These are phyloP conservation scores for Peziza echinospora DNA, from an alignment of 495 filamentous ascomycete species.

Conservation along the genomic window DNA sequence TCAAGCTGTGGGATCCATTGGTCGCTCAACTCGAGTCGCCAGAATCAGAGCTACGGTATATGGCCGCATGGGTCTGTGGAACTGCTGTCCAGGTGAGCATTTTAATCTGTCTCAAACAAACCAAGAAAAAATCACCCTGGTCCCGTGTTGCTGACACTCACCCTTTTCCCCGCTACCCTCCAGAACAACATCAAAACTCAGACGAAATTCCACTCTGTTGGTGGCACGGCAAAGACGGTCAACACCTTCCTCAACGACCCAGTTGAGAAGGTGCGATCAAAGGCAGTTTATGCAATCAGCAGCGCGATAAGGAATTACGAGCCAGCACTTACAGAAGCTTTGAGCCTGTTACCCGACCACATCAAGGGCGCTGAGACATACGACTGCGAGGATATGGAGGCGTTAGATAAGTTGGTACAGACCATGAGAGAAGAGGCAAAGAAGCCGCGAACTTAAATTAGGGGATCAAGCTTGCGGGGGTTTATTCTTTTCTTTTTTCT, in stretches of 20 bases:
- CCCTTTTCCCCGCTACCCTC: background rate
- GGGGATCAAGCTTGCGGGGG: too few species aligned
- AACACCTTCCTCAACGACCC: slow-evolving; percentile 37
- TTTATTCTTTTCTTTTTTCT: too few species aligned
- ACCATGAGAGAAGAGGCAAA: slow-evolving; percentile 35
- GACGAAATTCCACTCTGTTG: slow-evolving; percentile 48
- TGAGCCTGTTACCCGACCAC: slow-evolving; percentile 43
- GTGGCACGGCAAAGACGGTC: slow-evolving; percentile 47
- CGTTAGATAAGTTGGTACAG: slow-evolving; percentile 49
- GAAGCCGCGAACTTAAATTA: background rate
- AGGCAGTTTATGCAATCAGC: slow-evolving; percentile 72
- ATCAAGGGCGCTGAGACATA: slow-evolving; percentile 29
- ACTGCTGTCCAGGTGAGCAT: slow-evolving; percentile 41
- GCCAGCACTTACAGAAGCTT: slow-evolving; percentile 38
- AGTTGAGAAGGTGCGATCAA: slow-evolving; percentile 49
- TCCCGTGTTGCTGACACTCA: background rate
- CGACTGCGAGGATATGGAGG: slow-evolving; percentile 50
- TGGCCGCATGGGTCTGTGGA: slow-evolving; percentile 80
- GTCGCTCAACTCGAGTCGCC: slow-evolving; percentile 40
- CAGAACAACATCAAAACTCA: slow-evolving; percentile 82
- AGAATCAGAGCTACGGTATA: slow-evolving; percentile 48
- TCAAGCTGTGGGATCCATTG: slow-evolving; percentile 64
- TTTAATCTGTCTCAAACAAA: too few species aligned
- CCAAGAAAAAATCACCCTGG: too few species aligned
- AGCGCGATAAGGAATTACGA: slow-evolving; percentile 70